phyloP scores from a whole-genome alignment of 345 rosid species.

The Laguncularia racemosa region DNA sequence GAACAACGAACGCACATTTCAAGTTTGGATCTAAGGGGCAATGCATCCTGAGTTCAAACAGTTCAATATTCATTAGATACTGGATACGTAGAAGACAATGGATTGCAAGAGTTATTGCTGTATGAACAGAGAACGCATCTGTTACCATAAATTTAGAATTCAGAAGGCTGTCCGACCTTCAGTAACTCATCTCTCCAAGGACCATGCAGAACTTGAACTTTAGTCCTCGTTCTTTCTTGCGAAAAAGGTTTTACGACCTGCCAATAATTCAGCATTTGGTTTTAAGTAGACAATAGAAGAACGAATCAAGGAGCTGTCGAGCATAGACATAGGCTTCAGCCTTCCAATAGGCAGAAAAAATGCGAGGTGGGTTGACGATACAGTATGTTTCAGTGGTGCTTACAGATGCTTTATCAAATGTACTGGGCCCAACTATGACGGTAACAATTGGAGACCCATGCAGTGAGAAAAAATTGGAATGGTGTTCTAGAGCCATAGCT shows the following conservation, averaged over 20 bases:
- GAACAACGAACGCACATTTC: no score
- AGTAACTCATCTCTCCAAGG: conserved; percentile 74
- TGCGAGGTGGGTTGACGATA: conserved; percentile 79
- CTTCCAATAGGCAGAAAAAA: conserved; percentile 96
- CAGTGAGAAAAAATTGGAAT: no score
- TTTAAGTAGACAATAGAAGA: background rate
- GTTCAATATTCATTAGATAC: background rate
- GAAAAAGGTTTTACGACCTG: conserved; percentile 84
- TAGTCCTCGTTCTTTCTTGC: conserved; percentile 89
- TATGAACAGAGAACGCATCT: background rate
- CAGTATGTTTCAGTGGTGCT: conserved; percentile 81
- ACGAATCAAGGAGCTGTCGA: background rate
- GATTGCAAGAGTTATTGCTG: background rate
- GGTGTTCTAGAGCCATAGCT: no score
- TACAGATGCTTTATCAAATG: conserved; percentile 93
- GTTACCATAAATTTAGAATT: no score
- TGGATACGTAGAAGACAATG: background rate
- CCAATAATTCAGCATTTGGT: background rate
- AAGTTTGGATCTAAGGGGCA: no score
- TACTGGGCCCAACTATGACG: conserved; percentile 81
- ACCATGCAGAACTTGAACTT: conserved; percentile 83
- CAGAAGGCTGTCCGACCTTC: conserved; percentile 37
- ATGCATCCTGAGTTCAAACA: no score
- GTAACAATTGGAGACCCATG: conserved; percentile 96
- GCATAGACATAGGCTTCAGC: conserved; percentile 16